phyloP scores from a whole-genome alignment of 495 filamentous ascomycete species.

The Gamarada debralockiae region DNA sequence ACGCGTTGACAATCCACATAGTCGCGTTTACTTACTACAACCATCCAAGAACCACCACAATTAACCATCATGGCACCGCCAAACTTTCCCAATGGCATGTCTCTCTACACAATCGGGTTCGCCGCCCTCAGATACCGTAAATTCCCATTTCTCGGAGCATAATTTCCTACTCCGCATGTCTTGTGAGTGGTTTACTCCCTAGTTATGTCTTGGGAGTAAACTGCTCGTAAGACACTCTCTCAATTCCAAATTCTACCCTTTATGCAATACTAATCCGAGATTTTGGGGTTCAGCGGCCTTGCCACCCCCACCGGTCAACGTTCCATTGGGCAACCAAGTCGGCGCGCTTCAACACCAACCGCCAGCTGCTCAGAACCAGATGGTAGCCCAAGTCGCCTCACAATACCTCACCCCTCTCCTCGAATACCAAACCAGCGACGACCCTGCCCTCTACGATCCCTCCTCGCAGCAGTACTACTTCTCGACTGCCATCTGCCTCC shows the following conservation, averaged over 20 bases:
- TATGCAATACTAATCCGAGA: no score
- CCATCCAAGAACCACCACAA: no score
- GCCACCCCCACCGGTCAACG: conserved; percentile 12
- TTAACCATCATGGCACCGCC: conserved; percentile 21
- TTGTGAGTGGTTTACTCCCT: no score
- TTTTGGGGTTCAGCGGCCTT: no score
- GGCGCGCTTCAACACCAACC: conserved; percentile 12
- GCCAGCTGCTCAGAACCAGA: conserved; percentile 2
- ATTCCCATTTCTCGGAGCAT: conserved; percentile 2
- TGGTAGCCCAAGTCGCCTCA: conserved; percentile 17
- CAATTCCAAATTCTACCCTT: no score
- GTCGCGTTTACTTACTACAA: no score
- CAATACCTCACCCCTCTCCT: conserved; percentile 17
- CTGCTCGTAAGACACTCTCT: no score
- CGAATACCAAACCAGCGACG: conserved; percentile 20
- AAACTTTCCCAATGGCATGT: conserved; percentile 19
- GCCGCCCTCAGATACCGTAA: conserved; percentile 21
- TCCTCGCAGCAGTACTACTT: conserved; percentile 17
- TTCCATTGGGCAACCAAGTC: conserved; percentile 13
- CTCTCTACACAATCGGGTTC: conserved; percentile 14
- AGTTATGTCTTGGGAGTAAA: no score
- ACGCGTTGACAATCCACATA: no score
- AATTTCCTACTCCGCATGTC: no score
- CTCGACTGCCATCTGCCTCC: conserved; percentile 14
- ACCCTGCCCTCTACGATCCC: conserved; percentile 15